Conservation (phyloP, 208 protist genomes). For the Angomonas ambiguus region DNA sequence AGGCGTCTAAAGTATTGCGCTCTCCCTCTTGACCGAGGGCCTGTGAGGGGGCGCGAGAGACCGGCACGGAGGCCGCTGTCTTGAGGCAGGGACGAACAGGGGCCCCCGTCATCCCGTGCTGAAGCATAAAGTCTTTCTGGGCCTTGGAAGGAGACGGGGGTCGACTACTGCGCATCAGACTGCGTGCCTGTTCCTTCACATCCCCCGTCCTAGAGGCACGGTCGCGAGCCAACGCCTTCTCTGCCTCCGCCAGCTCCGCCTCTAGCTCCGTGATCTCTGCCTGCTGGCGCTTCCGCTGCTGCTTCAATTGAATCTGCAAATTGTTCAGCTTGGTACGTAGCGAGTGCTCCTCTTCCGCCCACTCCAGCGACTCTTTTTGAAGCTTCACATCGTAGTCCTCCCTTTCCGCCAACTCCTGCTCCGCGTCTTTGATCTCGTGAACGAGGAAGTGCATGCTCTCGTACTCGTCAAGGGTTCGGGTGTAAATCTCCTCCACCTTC, state of each 20-base stretch:
- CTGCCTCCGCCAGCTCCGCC: constrained; percentile 42
- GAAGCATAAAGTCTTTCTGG: constrained; percentile 44
- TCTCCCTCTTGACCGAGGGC: constrained; percentile 16
- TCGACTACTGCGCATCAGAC: constrained; percentile 17
- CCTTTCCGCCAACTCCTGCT: constrained; percentile 48
- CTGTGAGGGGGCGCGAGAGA: constrained; percentile 53
- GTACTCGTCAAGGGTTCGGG: constrained; percentile 78
- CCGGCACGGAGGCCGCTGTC: constrained; percentile 35
- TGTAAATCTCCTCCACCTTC: constrained; percentile 62
- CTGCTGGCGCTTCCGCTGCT: constrained; percentile 38
- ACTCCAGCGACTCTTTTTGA: constrained; percentile 60
- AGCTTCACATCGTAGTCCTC: constrained; percentile 62
- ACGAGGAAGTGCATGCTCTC: constrained; percentile 76
- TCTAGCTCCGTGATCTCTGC: constrained; percentile 54
- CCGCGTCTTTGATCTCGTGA: constrained; percentile 67
- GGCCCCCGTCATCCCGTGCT: constrained; percentile 22
- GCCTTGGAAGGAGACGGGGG: constrained; percentile 16
- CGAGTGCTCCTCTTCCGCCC: constrained; percentile 81
- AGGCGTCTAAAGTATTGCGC: constrained; percentile 19
- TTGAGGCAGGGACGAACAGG: constrained; percentile 56
- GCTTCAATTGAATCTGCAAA: constrained; percentile 44
- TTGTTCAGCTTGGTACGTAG: constrained; percentile 49
- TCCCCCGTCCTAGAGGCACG: constrained; percentile 40
- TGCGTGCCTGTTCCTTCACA: constrained; percentile 27
- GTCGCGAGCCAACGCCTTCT: constrained; percentile 39